A percentile compares a stretch with the other conserved stretches of the same genome.
Conservation (phyloP, 2,329 filamentous ascomycete genomes). For the Colletotrichum sp. region DNA sequence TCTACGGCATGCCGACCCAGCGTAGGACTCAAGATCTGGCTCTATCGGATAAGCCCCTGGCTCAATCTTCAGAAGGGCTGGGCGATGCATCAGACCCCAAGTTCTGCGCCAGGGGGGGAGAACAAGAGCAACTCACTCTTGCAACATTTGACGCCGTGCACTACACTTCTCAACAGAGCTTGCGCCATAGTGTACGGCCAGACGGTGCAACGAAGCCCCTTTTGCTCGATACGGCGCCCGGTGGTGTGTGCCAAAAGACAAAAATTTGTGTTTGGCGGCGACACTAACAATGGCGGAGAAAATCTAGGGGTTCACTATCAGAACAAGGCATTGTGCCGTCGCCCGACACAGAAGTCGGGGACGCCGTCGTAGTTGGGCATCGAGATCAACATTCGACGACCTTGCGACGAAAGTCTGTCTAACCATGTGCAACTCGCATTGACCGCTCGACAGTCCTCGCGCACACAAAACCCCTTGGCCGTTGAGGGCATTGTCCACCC, state of each 20-base stretch:
- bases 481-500: conserved; percentile 1
- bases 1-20: not conserved
- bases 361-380: conserved; percentile 18
- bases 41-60: not conserved
- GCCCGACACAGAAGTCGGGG: not conserved
- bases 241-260: not conserved
- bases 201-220: not conserved
- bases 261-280: not conserved
- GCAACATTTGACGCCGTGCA: not conserved
- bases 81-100: not conserved
- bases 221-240: not conserved
- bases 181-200: not conserved
- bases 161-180: not conserved
- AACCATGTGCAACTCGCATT: conserved; percentile 13
- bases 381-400: conserved; percentile 17
- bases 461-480: not conserved
- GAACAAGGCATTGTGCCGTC: conserved; percentile 6
- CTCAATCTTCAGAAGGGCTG: not conserved
- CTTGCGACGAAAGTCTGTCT: conserved; percentile 17
- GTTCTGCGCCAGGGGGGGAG: not conserved
- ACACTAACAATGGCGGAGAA: not conserved
- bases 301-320: not conserved
- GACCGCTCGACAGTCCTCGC: conserved; percentile 6
- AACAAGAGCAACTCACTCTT: not conserved
- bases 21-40: not conserved